Conservation (phyloP, 2,329 filamentous ascomycete genomes). For the Penicillium hordei region DNA sequence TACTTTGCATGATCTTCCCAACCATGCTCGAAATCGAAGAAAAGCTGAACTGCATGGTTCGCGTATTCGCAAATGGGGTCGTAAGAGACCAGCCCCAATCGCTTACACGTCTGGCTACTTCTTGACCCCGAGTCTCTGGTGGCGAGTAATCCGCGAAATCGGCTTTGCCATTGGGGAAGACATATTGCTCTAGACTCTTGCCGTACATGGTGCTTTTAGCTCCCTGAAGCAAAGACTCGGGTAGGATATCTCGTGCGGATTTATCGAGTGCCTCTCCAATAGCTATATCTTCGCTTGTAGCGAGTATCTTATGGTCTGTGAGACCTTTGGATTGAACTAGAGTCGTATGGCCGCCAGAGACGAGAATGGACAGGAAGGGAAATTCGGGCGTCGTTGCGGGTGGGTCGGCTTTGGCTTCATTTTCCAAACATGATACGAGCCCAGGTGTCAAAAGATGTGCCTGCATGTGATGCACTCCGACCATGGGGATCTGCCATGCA, state of each 20-base stretch:
- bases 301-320: slow-evolving; percentile 70
- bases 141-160: slow-evolving; percentile 56
- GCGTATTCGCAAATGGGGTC: slow-evolving; percentile 64
- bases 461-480: slow-evolving; percentile 96
- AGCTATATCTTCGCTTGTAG: slow-evolving; percentile 74
- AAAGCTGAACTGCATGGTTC: slow-evolving; percentile 69
- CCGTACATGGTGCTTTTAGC: slow-evolving; percentile 74
- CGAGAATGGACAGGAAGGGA: slow-evolving; percentile 83
- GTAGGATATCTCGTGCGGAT: slow-evolving; percentile 73
- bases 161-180: slow-evolving; percentile 57
- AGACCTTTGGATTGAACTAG: slow-evolving; percentile 72
- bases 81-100: slow-evolving; percentile 68
- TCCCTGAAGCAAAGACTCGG: slow-evolving; percentile 54
- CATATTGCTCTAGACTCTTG: slow-evolving; percentile 73
- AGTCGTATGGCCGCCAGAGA: slow-evolving; percentile 89
- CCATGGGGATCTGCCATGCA: slow-evolving; percentile 77
- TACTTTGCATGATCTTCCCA: slow-evolving; percentile 53
- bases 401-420: slow-evolving; percentile 11
- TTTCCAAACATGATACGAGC: slow-evolving; percentile 64
- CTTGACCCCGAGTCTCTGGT: slow-evolving; percentile 58
- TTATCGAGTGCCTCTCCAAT: slow-evolving; percentile 90
- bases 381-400: slow-evolving; percentile 56
- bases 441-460: slow-evolving; percentile 88
- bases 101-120: slow-evolving; percentile 52
- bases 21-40: slow-evolving; percentile 67